A percentile compares a stretch with the other conserved stretches of the same genome.
These are phyloP conservation scores for Babesia microti DNA, from an alignment of 169 alveolate species.

Conservation along the genomic window DNA sequence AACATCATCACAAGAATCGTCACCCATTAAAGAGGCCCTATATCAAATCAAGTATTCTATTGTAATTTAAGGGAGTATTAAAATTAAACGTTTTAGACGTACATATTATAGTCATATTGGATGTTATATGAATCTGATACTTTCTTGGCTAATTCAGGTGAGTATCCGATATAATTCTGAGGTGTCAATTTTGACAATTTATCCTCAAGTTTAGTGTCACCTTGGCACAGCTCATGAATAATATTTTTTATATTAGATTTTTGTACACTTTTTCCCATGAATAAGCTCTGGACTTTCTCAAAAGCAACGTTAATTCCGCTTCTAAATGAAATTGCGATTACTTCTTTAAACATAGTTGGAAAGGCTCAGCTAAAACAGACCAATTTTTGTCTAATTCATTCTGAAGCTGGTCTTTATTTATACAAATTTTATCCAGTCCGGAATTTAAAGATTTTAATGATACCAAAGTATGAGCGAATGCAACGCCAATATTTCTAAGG, in stretches of 20 bases:
- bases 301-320: constrained; percentile 44
- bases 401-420: constrained; percentile 45
- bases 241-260: constrained; percentile 34
- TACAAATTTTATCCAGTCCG: constrained; percentile 72
- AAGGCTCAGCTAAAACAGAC: constrained; percentile 88
- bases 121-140: no score
- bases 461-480: constrained; percentile 67
- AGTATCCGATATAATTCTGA: constrained; percentile 17
- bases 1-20: no score
- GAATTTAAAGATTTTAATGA: constrained; percentile 64
- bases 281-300: constrained; percentile 48
- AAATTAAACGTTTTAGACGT: no score
- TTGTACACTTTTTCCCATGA: constrained; percentile 40
- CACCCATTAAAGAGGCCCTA: no score
- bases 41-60: no score
- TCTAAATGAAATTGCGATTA: constrained; percentile 10
- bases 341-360: constrained; percentile 78
- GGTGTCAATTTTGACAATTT: constrained; percentile 27
- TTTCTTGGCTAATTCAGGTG: constrained; percentile 13
- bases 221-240: constrained; percentile 12
- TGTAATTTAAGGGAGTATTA: no score
- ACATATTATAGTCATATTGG: no score
- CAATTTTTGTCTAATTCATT: constrained; percentile 78
- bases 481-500: constrained; percentile 81
- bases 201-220: constrained; percentile 7